Percentiles rank a stretch among this genome's conserved stretches.
phyloP scores from a whole-genome alignment of 768 basidiomycete genomes.

The Udeniomyces megalosporus region DNA sequence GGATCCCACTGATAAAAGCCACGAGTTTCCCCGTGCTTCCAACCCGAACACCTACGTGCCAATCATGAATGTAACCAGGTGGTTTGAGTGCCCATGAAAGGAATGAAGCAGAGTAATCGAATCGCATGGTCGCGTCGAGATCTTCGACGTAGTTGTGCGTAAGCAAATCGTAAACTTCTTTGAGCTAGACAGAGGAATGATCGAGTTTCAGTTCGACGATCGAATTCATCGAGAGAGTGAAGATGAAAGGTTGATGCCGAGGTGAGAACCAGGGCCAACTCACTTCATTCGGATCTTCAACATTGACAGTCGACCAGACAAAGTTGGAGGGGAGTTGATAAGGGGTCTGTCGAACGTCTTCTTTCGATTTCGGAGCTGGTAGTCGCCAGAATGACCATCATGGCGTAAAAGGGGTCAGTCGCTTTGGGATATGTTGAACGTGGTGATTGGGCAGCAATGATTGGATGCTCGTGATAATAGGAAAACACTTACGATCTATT shows the following conservation, averaged over 20 bases:
- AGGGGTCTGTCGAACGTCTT: constrained; percentile 73
- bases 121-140: constrained; percentile 85
- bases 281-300: constrained; percentile 60
- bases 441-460: not conserved
- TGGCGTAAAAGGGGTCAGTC: not conserved
- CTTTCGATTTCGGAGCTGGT: constrained; percentile 44
- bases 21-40: constrained; percentile 81
- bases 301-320: constrained; percentile 71
- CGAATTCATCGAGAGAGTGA: not conserved
- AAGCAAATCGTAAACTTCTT: constrained; percentile 80
- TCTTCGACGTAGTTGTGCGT: constrained; percentile 95
- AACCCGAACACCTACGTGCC: constrained; percentile 92
- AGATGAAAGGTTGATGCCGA: too few relatives aligned
- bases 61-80: constrained; percentile 80
- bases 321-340: constrained; percentile 82
- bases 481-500: not conserved
- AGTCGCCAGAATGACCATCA: constrained; percentile 46
- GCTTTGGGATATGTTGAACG: not conserved
- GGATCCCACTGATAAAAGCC: constrained; percentile 89
- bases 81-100: constrained; percentile 87
- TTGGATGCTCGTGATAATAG: constrained; percentile 1
- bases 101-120: constrained; percentile 90
- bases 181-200: too few relatives aligned
- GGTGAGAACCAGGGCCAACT: too few relatives aligned
- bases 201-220: not conserved